Conservation (phyloP, 805 yeast genomes). For the Wickerhamomyces hampshirensis region DNA sequence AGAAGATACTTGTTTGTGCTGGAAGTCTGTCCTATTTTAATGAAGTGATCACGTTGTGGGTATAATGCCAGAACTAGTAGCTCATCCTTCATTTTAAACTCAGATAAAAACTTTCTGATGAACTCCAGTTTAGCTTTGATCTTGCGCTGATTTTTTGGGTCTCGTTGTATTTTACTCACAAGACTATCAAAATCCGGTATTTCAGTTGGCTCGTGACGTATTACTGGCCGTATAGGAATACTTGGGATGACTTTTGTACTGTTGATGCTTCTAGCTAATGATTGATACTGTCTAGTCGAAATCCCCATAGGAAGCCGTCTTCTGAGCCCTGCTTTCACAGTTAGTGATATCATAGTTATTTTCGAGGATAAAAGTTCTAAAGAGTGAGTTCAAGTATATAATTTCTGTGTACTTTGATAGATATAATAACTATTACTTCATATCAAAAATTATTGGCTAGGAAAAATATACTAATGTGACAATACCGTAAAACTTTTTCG, state of each 20-base stretch:
- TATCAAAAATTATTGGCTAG: background rate
- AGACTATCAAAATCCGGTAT: background rate
- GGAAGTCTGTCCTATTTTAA: conserved; percentile 3
- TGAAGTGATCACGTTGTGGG: conserved; percentile 6
- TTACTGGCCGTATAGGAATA: background rate
- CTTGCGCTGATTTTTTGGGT: background rate
- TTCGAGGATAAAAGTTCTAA: too few relatives aligned
- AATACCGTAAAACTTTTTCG: background rate
- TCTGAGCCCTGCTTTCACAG: too few relatives aligned
- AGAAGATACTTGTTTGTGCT: background rate
- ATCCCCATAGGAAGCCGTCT: background rate
- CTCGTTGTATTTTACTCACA: background rate
- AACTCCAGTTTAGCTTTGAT: background rate
- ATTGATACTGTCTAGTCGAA: conserved; percentile 4
- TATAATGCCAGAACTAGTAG: conserved; percentile 7
- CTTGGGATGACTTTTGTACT: background rate
- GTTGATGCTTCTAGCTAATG: conserved; percentile 7
- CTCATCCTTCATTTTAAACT: conserved; percentile 12
- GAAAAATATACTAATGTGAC: background rate
- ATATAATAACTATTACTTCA: background rate
- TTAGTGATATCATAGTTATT: too few relatives aligned
- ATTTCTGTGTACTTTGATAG: too few relatives aligned
- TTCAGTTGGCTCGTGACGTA: background rate
- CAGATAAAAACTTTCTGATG: conserved; percentile 1
- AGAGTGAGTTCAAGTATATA: too few relatives aligned